Conservation (phyloP, 2,329 filamentous ascomycete genomes). For the Beauveria sp. region DNA sequence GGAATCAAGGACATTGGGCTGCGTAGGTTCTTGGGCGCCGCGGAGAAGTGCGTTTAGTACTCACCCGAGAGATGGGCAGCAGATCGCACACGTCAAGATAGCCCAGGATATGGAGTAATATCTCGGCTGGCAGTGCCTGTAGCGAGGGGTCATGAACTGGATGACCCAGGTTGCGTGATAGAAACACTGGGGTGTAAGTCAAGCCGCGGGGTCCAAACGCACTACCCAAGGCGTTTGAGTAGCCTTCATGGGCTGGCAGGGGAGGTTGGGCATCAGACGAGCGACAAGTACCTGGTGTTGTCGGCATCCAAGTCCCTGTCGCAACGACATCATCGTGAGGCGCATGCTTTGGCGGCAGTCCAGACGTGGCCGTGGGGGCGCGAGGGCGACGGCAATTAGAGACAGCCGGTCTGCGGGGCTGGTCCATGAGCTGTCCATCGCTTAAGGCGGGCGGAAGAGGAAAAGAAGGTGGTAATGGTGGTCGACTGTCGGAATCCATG, state of each 20-base stretch:
- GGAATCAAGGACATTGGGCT: slow-evolving; percentile 3
- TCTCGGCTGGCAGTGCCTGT: slow-evolving; percentile 43
- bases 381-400: slow-evolving; percentile 2
- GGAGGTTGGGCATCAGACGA: slow-evolving; percentile 13
- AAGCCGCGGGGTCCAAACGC: not conserved
- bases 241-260: not conserved
- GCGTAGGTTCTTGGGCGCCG: not conserved
- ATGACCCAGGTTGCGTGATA: slow-evolving; percentile 2
- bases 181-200: slow-evolving; percentile 10
- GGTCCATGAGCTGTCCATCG: not conserved
- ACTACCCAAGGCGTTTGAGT: not conserved
- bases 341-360: not conserved
- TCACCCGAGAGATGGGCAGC: slow-evolving; percentile 48
- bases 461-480: not conserved
- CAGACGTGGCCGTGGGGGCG: slow-evolving; percentile 4
- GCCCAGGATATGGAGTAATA: slow-evolving; percentile 47
- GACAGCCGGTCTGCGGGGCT: not conserved
- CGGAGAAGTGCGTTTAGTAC: slow-evolving; percentile 18
- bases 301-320: not conserved
- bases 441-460: not conserved
- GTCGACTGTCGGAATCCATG: slow-evolving; percentile 4
- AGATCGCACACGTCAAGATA: slow-evolving; percentile 52
- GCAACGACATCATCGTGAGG: slow-evolving; percentile 5
- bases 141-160: not conserved
- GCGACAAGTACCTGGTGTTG: not conserved